phyloP scores from a whole-genome alignment of 768 basidiomycete species.

The Candolleomyces aberdarensis region DNA sequence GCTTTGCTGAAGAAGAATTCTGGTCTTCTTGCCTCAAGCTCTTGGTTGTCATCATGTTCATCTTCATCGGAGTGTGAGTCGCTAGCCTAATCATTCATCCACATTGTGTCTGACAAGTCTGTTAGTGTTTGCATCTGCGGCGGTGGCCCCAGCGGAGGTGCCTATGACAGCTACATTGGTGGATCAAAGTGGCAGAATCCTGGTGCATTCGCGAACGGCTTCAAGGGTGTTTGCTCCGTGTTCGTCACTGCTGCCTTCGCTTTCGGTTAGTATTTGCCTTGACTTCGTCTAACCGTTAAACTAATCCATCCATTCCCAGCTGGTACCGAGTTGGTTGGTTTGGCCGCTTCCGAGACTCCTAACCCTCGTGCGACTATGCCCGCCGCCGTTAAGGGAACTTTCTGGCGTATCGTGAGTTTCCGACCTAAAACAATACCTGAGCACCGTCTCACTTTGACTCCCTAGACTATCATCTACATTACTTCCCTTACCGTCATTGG shows the following conservation, averaged over 20 bases:
- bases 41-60: constrained; percentile 42
- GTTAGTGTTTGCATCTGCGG: constrained; percentile 40
- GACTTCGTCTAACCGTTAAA: background rate
- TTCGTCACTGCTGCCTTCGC: constrained; percentile 46
- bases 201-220: constrained; percentile 42
- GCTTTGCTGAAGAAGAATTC: constrained; percentile 47
- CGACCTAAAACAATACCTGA: background rate
- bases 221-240: constrained; percentile 43
- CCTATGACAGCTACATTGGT: constrained; percentile 35
- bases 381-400: constrained; percentile 43
- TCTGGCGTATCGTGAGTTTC: constrained; percentile 37
- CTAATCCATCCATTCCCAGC: constrained; percentile 18
- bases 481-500: constrained; percentile 43
- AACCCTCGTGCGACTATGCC: constrained; percentile 46
- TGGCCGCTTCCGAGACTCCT: constrained; percentile 45
- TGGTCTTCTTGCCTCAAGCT: constrained; percentile 51
- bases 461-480: constrained; percentile 40
- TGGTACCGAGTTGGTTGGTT: constrained; percentile 46
- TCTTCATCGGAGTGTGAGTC: constrained; percentile 21
- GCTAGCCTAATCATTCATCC: too few species aligned
- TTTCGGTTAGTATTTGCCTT: constrained; percentile 24
- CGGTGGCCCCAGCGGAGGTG: constrained; percentile 36
- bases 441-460: background rate
- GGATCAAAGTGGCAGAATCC: constrained; percentile 35
- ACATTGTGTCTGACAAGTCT: constrained; percentile 27